Evolutionary conservation across 768 basidiomycete genomes (phyloP), one percentile per base, ranked within the genome.

Genomic region (Pisolithus orientalis): DNA sequence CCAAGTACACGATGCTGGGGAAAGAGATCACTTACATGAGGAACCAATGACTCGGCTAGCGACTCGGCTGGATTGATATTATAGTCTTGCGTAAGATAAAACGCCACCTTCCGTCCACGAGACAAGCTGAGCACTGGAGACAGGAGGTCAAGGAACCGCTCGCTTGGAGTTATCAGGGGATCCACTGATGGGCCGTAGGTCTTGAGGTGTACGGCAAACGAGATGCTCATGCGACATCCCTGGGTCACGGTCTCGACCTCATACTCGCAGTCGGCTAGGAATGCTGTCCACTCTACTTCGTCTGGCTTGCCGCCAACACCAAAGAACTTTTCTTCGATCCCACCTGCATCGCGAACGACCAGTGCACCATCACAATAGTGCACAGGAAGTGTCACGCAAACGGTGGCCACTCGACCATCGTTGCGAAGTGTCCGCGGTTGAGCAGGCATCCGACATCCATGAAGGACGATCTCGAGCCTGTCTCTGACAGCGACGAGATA

Each of bases 261-360:
- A 57, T 83, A 81, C 17, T 88, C 82, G 67, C 86, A 88, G 56
- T 89, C 87, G 5, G 80, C 75, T 47, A 83, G 71, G 70, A 86
- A 85, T 17, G 86, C 88, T 0, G 82, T 76, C 89, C 89, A 91
- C 54, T 91, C 87, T 53, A 90, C 75, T 57, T 85, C 79, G 5
- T 78, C 84, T 31, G 72, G 70, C 60, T 83, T 82, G 37, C 84
- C 80, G 8, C 80, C 82, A 0, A 79, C 70, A 6, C 79, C 83
- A 40, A 74, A 73, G 68, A 84, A 90, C 53, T 70, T 79, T 62
- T 91, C 87, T 50, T 79, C 76, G 6, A 65, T 63, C 0, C 79
- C 80, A 1, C 83, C 79, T 2, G 70, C 57, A 60, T 82, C 77
- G 17, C 77, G 79, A 38, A 90, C 70, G 51, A 83, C 57, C 39